A percentile compares a stretch with the other conserved stretches of the same genome.
phyloP scores from a whole-genome alignment of 2,329 filamentous ascomycete species.

The Alternaria brassicicola region DNA sequence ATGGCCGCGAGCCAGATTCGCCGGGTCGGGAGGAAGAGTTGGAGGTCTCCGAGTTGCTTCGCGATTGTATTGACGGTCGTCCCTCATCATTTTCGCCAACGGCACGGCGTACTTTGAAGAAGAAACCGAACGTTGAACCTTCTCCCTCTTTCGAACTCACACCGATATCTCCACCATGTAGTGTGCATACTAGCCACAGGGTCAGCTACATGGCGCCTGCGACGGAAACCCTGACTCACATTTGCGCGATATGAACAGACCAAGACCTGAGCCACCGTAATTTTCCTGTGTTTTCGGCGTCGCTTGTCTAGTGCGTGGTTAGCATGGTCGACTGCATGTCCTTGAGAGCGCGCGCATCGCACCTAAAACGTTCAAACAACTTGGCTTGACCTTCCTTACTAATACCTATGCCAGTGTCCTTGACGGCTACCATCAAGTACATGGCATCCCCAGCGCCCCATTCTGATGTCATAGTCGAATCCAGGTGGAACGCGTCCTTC shows the following conservation, averaged over 20 bases:
- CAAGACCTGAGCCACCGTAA: slow-evolving; percentile 51
- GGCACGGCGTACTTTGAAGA: slow-evolving; percentile 44
- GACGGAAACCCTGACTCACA: slow-evolving; percentile 19
- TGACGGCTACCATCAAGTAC: slow-evolving; percentile 54
- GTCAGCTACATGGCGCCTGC: neutral
- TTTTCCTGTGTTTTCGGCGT: slow-evolving; percentile 50
- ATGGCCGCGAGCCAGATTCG: slow-evolving; percentile 13
- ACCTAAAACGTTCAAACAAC: slow-evolving; percentile 53
- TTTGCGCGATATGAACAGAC: slow-evolving; percentile 48
- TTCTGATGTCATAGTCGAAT: slow-evolving; percentile 50
- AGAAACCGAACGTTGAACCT: slow-evolving; percentile 48
- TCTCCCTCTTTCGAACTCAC: slow-evolving; percentile 44
- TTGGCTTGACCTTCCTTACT: slow-evolving; percentile 48
- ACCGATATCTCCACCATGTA: slow-evolving; percentile 49
- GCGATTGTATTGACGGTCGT: slow-evolving; percentile 32
- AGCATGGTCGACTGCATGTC: neutral
- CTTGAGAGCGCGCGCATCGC: slow-evolving; percentile 9
- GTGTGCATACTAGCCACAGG: slow-evolving; percentile 37
- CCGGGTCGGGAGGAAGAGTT: slow-evolving; percentile 12
- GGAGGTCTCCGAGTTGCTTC: slow-evolving; percentile 32
- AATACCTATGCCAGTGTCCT: slow-evolving; percentile 54
- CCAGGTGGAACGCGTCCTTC: slow-evolving; percentile 46
- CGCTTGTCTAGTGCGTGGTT: slow-evolving; percentile 35
- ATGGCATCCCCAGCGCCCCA: slow-evolving; percentile 50
- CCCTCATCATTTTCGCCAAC: slow-evolving; percentile 28